Percentiles rank a stretch among this genome's conserved stretches.
These are phyloP conservation scores for Corymbia maculata DNA, from an alignment of 345 rosid species.

Conservation along the genomic window DNA sequence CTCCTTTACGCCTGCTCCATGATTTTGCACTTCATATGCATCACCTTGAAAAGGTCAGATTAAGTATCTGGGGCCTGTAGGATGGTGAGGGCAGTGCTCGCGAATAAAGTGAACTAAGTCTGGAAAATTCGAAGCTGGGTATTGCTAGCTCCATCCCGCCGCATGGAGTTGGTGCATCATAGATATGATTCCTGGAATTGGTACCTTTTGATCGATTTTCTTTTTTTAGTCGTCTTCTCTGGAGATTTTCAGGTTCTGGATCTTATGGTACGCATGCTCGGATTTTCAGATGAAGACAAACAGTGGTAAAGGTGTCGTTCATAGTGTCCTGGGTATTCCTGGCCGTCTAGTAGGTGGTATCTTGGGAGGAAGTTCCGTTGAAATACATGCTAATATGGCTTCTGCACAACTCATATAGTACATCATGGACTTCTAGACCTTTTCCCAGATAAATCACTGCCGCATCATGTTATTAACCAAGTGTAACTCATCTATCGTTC, in stretches of 20 bases:
- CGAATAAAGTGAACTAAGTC: not conserved
- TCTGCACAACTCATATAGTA: constrained; percentile 43
- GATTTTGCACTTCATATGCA: not conserved
- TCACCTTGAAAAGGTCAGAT: too few species aligned
- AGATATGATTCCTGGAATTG: not conserved
- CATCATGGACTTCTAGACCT: constrained; percentile 36
- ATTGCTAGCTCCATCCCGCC: not conserved
- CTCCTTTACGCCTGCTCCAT: not conserved
- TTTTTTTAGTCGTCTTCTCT: not conserved
- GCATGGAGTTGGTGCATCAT: not conserved
- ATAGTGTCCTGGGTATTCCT: constrained; percentile 87
- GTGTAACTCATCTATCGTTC: not conserved
- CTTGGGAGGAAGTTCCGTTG: constrained; percentile 58
- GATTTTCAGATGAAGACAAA: constrained; percentile 92
- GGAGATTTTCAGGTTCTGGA: constrained; percentile 62
- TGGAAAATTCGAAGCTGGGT: not conserved
- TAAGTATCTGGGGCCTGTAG: too few species aligned
- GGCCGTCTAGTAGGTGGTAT: constrained; percentile 97
- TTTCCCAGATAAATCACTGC: constrained; percentile 9
- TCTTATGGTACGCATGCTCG: constrained; percentile 92
- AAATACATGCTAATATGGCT: constrained; percentile 39
- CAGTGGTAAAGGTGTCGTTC: constrained; percentile 84
- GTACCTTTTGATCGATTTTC: not conserved
- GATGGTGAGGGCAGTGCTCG: not conserved
- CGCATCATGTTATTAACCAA: not conserved